A percentile compares a stretch with the other conserved stretches of the same genome.
These are phyloP conservation scores for Penicillium sp. DNA, from an alignment of 2,329 filamentous ascomycete genomes.

Conservation along the genomic window DNA sequence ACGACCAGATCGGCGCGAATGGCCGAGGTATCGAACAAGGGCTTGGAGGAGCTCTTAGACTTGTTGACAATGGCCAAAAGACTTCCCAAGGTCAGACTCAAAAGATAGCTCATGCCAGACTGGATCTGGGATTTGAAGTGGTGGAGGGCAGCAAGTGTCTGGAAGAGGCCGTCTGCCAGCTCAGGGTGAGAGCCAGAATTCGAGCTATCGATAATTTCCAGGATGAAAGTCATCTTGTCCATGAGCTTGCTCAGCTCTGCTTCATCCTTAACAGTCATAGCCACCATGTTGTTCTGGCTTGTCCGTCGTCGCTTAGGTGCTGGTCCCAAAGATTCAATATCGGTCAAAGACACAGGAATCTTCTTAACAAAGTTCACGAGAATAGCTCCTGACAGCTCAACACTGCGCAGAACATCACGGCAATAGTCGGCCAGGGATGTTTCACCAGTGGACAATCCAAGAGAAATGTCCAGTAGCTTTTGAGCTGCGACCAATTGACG, in stretches of 20 bases:
- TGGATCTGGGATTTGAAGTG: constrained; percentile 79
- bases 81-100: constrained; percentile 80
- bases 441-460: constrained; percentile 34
- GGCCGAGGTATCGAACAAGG: constrained; percentile 72
- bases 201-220: constrained; percentile 85
- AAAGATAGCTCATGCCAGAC: constrained; percentile 86
- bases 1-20: constrained; percentile 90
- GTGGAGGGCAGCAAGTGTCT: constrained; percentile 82
- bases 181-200: constrained; percentile 73
- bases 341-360: constrained; percentile 69
- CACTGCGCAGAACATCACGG: constrained; percentile 70
- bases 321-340: constrained; percentile 71
- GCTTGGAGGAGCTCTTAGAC: constrained; percentile 56
- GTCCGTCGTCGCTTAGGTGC: constrained; percentile 78
- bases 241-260: constrained; percentile 69
- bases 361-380: constrained; percentile 73
- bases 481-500: constrained; percentile 42
- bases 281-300: constrained; percentile 70
- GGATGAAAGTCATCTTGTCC: constrained; percentile 78
- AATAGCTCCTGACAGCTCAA: constrained; percentile 73
- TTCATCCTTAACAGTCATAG: constrained; percentile 64
- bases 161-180: constrained; percentile 78
- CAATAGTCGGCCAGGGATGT: constrained; percentile 37
- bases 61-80: constrained; percentile 82
- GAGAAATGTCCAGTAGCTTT: constrained; percentile 47